phyloP scores from a whole-genome alignment of 352 stramenopile species.

The Phytophthora meadii region DNA sequence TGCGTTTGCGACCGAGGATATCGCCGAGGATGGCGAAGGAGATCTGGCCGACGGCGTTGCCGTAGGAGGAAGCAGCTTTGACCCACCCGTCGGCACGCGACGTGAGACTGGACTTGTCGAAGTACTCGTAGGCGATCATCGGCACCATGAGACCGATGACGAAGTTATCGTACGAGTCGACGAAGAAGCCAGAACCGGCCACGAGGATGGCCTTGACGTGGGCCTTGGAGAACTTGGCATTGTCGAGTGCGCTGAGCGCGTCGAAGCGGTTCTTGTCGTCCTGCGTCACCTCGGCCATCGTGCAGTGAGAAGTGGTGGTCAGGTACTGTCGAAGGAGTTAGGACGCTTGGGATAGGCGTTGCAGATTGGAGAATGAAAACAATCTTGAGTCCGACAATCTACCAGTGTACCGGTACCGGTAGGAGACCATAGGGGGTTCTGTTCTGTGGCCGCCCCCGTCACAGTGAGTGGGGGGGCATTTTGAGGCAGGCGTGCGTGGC shows the following conservation, averaged over 20 bases:
- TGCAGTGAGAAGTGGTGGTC: not conserved
- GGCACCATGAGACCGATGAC: conserved; percentile 56
- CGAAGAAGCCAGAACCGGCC: conserved; percentile 57
- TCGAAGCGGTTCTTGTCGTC: conserved; percentile 35
- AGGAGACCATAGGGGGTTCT: not conserved
- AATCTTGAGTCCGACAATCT: not conserved
- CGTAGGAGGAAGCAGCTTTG: conserved; percentile 49
- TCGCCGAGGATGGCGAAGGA: conserved; percentile 58
- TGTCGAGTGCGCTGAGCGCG: conserved; percentile 45
- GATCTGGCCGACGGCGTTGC: conserved; percentile 53
- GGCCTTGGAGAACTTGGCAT: conserved; percentile 57
- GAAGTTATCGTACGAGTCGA: conserved; percentile 70
- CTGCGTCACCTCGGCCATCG: conserved; percentile 25
- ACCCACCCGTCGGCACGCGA: conserved; percentile 49
- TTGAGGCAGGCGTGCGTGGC: conserved; percentile 12
- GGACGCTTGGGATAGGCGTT: conserved; percentile 2
- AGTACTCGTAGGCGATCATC: conserved; percentile 66
- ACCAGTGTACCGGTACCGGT: not conserved
- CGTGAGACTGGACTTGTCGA: conserved; percentile 41
- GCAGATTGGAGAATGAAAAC: conserved; percentile 25
- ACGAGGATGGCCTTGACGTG: conserved; percentile 58
- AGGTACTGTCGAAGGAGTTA: not conserved
- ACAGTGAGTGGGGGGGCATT: conserved; percentile 18
- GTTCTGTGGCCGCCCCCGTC: conserved; percentile 6
- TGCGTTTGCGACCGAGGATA: conserved; percentile 54